Evolutionary conservation across 1,284 basidiomycete species (phyloP), one percentile per base, ranked within the genome.

Genomic region (Puccinia polysora): DNA sequence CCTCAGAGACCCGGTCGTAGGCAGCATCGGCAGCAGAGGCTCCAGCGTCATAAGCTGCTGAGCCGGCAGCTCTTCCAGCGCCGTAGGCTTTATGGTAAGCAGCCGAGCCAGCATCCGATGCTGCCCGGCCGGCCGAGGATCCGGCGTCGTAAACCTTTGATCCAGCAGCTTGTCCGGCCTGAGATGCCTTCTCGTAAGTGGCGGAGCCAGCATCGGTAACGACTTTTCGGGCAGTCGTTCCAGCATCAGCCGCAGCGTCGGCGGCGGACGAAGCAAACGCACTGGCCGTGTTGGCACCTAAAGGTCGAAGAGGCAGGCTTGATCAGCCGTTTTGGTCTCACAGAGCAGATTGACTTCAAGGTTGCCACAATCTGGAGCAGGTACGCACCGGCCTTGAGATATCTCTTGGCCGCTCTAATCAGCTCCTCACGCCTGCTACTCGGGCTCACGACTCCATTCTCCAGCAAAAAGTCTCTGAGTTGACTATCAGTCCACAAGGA

Each of bases 371-470:
- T 56, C 20, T 56, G 6, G 23, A n/a, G 14, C 15, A 28, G 8
- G 15, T 34, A 49, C 67, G n/a, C 32, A 69, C 67, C 67, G 32
- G 67, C 28, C 23, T 8, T 63, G 28, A 53, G 43, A 45, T 62
- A 71, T 43, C 49, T 40, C 38, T 55, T 63, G 7, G 59, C 59
- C 7, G 58, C 68, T 90, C 83, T 18, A 88, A 81, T 18, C 87
- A 96, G 86, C 78, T 91, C 85, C 78, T 95, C 92, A 69, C 85
- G 84, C 2, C 87, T 86, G 2, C 89, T 88, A 28, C 84, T 84
- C 14, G 92, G 92, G 18, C 87, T 85, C 55, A 95, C 86, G 74
- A 94, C 83, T 55, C 91, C 91, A 75, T 92, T 87, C 77, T 90
- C 86, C 73, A 95, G 84, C n/a, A 96, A 83, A 81, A 88, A 94